These are phyloP conservation scores for Aspergillus sp. DNA, from an alignment of 2,329 filamentous ascomycete genomes.

Conservation along the genomic window DNA sequence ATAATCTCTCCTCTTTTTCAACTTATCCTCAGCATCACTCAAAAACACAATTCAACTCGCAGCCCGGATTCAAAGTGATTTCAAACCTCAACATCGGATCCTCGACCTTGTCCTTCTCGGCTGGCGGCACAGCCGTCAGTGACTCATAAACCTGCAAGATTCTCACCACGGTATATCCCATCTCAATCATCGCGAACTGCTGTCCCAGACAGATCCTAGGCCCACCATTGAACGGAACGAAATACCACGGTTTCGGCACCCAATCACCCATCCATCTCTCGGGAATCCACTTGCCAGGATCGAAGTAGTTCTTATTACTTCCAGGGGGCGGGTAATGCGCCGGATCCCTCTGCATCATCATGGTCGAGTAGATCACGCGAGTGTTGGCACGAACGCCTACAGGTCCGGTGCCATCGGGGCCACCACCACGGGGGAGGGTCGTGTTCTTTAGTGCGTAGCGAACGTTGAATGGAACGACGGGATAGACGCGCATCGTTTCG, in stretches of 20 bases:
- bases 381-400: constrained; percentile 67
- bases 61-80: constrained; percentile 41
- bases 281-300: constrained; percentile 50
- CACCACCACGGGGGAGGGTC: constrained; percentile 57
- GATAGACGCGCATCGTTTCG: constrained; percentile 61
- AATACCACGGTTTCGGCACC: constrained; percentile 45
- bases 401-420: constrained; percentile 59
- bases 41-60: constrained; percentile 44
- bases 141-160: constrained; percentile 46
- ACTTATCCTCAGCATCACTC: constrained; percentile 23
- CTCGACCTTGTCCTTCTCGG: constrained; percentile 35
- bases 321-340: constrained; percentile 44
- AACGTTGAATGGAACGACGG: constrained; percentile 49
- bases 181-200: constrained; percentile 62
- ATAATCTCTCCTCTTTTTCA: neutral
- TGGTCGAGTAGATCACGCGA: constrained; percentile 65
- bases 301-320: constrained; percentile 15
- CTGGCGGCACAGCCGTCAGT: constrained; percentile 36
- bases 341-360: constrained; percentile 70
- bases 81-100: constrained; percentile 41
- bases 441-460: constrained; percentile 45
- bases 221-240: constrained; percentile 42
- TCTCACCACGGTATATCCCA: constrained; percentile 53
- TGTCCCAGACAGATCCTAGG: constrained; percentile 49
- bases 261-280: constrained; percentile 51